These are phyloP conservation scores for Globisporangium cederbergense DNA, from an alignment of 352 stramenopile genomes.

Conservation along the genomic window DNA sequence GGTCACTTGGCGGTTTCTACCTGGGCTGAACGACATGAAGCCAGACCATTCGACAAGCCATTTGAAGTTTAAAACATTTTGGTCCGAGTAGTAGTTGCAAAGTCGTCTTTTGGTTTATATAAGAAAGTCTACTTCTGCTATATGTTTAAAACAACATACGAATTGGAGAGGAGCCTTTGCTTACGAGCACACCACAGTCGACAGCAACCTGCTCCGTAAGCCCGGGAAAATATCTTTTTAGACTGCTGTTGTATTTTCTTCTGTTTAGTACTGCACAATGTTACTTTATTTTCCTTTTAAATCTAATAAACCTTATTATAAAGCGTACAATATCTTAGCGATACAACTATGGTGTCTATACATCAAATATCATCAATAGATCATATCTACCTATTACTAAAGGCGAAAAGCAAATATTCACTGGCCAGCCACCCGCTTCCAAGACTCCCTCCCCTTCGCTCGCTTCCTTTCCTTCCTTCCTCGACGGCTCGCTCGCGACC, in stretches of 20 bases:
- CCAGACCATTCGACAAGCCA: neutral
- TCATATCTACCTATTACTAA: neutral
- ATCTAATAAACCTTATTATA: neutral
- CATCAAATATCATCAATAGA: neutral
- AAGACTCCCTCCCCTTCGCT: conserved; percentile 3
- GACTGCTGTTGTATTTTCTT: conserved; percentile 7
- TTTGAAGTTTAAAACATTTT: neutral
- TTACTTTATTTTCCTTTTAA: neutral
- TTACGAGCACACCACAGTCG: too few relatives aligned
- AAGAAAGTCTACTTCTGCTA: too few relatives aligned
- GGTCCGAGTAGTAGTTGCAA: too few relatives aligned
- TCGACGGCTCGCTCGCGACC: conserved; percentile 8
- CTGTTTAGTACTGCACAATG: neutral
- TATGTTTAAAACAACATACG: conserved; percentile 13
- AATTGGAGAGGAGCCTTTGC: too few relatives aligned
- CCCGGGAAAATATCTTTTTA: neutral
- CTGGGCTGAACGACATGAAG: neutral
- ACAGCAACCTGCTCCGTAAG: too few relatives aligned
- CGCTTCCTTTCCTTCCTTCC: conserved; percentile 5
- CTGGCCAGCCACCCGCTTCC: conserved; percentile 12
- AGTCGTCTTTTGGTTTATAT: neutral
- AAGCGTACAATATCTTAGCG: too few relatives aligned
- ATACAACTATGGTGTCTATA: too few relatives aligned
- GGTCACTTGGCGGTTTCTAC: conserved; percentile 1
- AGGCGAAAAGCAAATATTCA: conserved; percentile 3